Conservation (phyloP, 768 basidiomycete species). For the Cantharellus anzutake region DNA sequence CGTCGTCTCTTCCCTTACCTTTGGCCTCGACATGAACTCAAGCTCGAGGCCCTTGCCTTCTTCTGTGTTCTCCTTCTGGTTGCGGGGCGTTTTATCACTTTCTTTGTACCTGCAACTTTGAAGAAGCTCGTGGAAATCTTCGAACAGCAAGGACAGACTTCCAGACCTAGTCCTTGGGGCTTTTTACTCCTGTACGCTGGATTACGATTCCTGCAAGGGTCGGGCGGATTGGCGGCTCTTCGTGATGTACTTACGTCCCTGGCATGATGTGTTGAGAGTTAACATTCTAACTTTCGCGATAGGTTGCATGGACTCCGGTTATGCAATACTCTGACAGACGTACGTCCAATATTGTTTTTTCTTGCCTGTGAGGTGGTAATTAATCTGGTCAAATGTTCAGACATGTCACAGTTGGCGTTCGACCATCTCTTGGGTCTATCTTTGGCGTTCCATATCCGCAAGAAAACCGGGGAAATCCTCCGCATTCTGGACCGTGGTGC, state of each 20-base stretch:
- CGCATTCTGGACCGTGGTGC: constrained; percentile 68
- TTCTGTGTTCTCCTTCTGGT: constrained; percentile 34
- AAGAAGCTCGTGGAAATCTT: constrained; percentile 42
- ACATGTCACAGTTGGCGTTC: constrained; percentile 75
- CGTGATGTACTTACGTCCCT: constrained; percentile 26
- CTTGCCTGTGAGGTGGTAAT: neutral
- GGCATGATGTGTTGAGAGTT: constrained; percentile 9
- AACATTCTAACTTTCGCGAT: neutral
- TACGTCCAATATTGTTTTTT: constrained; percentile 13
- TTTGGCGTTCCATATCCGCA: constrained; percentile 61
- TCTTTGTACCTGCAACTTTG: constrained; percentile 49
- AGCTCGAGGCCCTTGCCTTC: constrained; percentile 46
- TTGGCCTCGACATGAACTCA: constrained; percentile 53
- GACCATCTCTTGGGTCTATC: constrained; percentile 77
- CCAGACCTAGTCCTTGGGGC: constrained; percentile 35
- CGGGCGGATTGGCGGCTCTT: constrained; percentile 54
- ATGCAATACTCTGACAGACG: constrained; percentile 75
- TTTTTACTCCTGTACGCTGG: constrained; percentile 48
- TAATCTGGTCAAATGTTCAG: constrained; percentile 18
- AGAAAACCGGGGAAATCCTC: constrained; percentile 73
- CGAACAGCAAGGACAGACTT: constrained; percentile 18
- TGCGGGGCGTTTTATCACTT: constrained; percentile 58
- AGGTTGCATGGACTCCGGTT: constrained; percentile 71
- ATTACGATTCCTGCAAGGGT: constrained; percentile 55
- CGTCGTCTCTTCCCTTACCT: constrained; percentile 55